Conservation (phyloP, 768 basidiomycete species). For the Trametes elegans region DNA sequence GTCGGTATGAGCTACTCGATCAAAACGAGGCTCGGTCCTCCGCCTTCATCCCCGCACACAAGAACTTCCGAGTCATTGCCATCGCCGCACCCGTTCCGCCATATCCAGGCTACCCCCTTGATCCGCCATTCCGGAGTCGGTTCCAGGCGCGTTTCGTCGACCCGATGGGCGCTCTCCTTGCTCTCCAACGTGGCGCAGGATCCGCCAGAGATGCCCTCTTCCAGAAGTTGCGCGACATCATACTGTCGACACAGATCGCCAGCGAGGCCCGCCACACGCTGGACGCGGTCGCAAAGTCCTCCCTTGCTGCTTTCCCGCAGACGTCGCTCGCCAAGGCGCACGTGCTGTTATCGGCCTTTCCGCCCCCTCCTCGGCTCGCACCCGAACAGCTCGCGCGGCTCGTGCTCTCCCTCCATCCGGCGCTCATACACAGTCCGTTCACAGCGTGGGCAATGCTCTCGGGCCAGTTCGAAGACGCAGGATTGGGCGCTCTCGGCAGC, state of each 20-base stretch:
- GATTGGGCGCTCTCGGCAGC: slow-evolving; percentile 51
- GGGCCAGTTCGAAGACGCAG: slow-evolving; percentile 51
- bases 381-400: slow-evolving; percentile 53
- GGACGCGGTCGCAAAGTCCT: slow-evolving; percentile 50
- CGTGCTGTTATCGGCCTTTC: slow-evolving; percentile 46
- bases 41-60: slow-evolving; percentile 62
- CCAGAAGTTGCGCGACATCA: slow-evolving; percentile 50
- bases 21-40: slow-evolving; percentile 4
- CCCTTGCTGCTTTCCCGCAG: slow-evolving; percentile 63
- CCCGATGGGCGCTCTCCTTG: slow-evolving; percentile 51
- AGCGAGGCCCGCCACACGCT: slow-evolving; percentile 56
- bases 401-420: slow-evolving; percentile 58
- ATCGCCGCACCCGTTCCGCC: slow-evolving; percentile 70
- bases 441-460: slow-evolving; percentile 63
- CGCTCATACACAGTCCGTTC: slow-evolving; percentile 51
- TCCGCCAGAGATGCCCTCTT: slow-evolving; percentile 31
- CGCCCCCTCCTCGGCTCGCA: slow-evolving; percentile 40
- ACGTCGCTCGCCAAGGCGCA: slow-evolving; percentile 55
- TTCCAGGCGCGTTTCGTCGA: slow-evolving; percentile 70
- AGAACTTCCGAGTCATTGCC: slow-evolving; percentile 65
- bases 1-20: slow-evolving; percentile 53
- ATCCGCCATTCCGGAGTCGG: slow-evolving; percentile 67
- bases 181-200: slow-evolving; percentile 31
- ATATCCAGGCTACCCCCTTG: slow-evolving; percentile 61
- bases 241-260: slow-evolving; percentile 61